Evolutionary conservation across 768 basidiomycete genomes (phyloP).

Genomic region (Podaxis sp.): DNA sequence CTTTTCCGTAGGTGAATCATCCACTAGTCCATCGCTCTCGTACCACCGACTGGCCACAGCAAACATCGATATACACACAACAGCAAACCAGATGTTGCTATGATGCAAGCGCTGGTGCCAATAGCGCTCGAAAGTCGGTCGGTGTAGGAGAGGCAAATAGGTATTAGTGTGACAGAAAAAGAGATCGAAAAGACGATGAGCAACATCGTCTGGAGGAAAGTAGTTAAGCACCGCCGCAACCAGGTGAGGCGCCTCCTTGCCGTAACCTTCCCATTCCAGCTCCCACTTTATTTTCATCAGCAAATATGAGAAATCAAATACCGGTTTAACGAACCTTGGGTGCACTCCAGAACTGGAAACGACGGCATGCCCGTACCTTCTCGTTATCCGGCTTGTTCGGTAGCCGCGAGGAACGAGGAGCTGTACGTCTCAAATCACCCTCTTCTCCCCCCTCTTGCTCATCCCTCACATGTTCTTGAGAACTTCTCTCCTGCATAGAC

Average conservation of each 20-base stretch:
- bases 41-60: constrained; percentile 70
- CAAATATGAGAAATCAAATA: constrained; percentile 1
- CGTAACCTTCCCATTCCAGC: constrained; percentile 48
- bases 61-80: constrained; percentile 62
- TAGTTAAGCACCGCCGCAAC: constrained; percentile 35
- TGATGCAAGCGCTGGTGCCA: constrained; percentile 55
- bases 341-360: constrained; percentile 57
- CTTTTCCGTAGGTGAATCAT: constrained; percentile 18
- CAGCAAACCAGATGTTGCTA: constrained; percentile 57
- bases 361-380: constrained; percentile 27
- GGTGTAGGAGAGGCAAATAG: constrained; percentile 68
- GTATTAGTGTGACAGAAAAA: constrained; percentile 67
- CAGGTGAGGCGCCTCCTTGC: constrained; percentile 28
- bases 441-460: constrained; percentile 18
- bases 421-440: not conserved
- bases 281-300: constrained; percentile 52
- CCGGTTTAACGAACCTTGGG: constrained; percentile 43
- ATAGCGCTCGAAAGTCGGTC: constrained; percentile 64
- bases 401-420: not conserved
- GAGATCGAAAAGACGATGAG: constrained; percentile 54
- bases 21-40: constrained; percentile 39
- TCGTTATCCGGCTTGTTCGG: constrained; percentile 22
- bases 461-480: not conserved
- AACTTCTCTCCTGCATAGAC: constrained; percentile 38
- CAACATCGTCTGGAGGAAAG: constrained; percentile 69